Evolutionary conservation across 192 early-diverging fungal genomes (phyloP).

Genomic region (Oehlia diaphana): DNA sequence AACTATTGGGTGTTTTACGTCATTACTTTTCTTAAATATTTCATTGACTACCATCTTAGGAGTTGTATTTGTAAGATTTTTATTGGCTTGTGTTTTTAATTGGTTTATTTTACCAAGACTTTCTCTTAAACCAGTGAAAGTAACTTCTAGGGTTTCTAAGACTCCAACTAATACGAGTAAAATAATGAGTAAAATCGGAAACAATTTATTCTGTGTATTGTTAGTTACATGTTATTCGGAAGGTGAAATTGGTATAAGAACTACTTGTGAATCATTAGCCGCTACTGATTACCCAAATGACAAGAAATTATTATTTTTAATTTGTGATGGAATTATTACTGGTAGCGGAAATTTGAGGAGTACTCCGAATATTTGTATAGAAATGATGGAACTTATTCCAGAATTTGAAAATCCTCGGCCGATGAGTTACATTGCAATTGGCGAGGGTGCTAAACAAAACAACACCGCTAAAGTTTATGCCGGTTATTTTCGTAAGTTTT

Average conservation of each 20-base stretch:
- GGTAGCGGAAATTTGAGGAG: conserved; percentile 71
- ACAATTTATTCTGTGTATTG: conserved; percentile 59
- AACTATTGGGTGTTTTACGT: conserved; percentile 80
- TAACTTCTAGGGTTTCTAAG: conserved; percentile 17
- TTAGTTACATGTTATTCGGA: conserved; percentile 94
- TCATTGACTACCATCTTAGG: conserved; percentile 69
- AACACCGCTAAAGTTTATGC: conserved; percentile 79
- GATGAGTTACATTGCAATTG: conserved; percentile 67
- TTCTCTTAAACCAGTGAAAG: conserved; percentile 29
- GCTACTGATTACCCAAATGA: conserved; percentile 79
- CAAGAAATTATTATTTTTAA: conserved; percentile 82
- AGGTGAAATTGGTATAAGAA: conserved; percentile 73
- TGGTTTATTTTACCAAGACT: conserved; percentile 71
- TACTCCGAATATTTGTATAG: conserved; percentile 78
- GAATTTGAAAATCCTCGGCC: conserved; percentile 50
- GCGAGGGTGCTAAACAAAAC: conserved; percentile 67
- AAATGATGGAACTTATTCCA: conserved; percentile 63
- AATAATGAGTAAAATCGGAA: conserved; percentile 45
- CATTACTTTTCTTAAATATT: conserved; percentile 69
- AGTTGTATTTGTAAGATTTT: conserved; percentile 65
- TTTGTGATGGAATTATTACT: conserved; percentile 90
- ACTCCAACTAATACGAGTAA: conserved; percentile 34
- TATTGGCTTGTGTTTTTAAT: conserved; percentile 72
- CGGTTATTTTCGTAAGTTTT: conserved; percentile 64
- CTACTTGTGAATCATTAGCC: conserved; percentile 85